These are phyloP conservation scores for Murraya paniculata DNA, from an alignment of 345 rosid genomes.

Conservation along the genomic window DNA sequence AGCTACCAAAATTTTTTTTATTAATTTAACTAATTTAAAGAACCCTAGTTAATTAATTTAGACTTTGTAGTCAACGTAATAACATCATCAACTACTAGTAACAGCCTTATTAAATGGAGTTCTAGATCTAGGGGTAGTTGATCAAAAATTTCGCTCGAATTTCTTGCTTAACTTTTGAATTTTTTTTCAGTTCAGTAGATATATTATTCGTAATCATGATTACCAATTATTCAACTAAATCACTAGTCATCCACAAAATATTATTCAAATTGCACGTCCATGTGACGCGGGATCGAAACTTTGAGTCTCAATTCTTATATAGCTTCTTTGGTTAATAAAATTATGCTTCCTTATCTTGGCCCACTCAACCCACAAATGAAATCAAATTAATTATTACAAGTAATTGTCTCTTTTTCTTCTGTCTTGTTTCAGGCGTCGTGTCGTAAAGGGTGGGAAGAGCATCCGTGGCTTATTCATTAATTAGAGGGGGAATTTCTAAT, in stretches of 20 bases:
- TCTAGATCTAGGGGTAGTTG: background rate
- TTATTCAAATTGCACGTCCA: background rate
- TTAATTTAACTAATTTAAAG: background rate
- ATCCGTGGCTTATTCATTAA: background rate
- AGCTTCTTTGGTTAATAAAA: background rate
- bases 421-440: background rate
- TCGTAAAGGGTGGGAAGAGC: background rate
- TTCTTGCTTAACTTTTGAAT: background rate
- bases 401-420: background rate
- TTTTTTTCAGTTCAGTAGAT: background rate
- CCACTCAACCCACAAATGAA: background rate
- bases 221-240: background rate
- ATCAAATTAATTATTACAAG: background rate
- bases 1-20: background rate
- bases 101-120: background rate
- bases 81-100: background rate
- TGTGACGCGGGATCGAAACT: background rate
- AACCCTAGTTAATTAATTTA: background rate
- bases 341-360: background rate
- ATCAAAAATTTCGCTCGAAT: background rate
- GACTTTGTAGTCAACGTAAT: background rate
- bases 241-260: background rate
- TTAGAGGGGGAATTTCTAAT: no score
- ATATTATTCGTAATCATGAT: background rate
- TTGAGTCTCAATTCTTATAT: background rate